These are phyloP conservation scores for Penicillium palitans DNA, from an alignment of 2,329 filamentous ascomycete species.

Conservation along the genomic window DNA sequence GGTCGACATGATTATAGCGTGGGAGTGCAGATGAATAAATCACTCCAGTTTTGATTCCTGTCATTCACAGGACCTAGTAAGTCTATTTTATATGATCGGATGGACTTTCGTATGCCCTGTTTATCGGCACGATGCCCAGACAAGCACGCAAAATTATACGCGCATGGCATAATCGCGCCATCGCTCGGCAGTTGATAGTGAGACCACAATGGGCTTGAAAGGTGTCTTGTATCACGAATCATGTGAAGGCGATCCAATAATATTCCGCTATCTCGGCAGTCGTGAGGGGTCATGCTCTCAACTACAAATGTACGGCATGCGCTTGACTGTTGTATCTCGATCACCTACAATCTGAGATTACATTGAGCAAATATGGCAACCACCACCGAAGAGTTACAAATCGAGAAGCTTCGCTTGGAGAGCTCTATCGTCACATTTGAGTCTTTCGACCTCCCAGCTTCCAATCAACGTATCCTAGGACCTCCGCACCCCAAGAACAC, in stretches of 20 bases:
- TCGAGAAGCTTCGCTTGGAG: constrained; percentile 22
- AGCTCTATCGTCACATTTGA: constrained; percentile 35
- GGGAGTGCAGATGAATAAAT: not conserved
- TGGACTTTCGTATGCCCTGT: not conserved
- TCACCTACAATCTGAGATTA: not conserved
- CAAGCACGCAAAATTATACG: constrained; percentile 12
- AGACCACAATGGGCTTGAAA: not conserved
- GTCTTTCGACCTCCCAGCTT: constrained; percentile 42
- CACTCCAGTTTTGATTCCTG: too few species aligned
- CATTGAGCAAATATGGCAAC: constrained; percentile 3
- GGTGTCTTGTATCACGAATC: not conserved
- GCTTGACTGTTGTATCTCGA: not conserved
- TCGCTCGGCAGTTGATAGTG: not conserved
- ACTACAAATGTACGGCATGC: not conserved
- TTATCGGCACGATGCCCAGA: not conserved
- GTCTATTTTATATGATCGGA: not conserved
- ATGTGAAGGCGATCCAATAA: not conserved
- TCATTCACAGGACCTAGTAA: not conserved
- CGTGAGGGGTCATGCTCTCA: not conserved
- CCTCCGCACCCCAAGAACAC: constrained; percentile 42
- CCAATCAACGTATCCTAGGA: constrained; percentile 46
- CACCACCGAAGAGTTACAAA: not conserved
- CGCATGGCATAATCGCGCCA: constrained; percentile 13
- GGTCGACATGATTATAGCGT: not conserved
- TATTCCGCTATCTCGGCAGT: constrained; percentile 1